phyloP scores from a whole-genome alignment of 345 rosid genomes.

The Hibiscus syriacus region DNA sequence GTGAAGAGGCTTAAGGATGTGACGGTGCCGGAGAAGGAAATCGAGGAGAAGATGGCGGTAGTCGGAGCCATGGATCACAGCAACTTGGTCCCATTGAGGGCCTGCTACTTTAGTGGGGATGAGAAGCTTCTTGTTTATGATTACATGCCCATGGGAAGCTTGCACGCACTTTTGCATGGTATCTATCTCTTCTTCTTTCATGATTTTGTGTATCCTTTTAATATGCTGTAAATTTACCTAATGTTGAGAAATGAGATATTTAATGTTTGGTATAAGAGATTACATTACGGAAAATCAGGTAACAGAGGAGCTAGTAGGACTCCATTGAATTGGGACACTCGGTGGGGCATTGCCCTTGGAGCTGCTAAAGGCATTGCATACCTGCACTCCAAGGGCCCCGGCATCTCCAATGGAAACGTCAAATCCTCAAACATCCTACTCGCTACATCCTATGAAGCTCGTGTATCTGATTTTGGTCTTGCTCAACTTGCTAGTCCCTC shows the following conservation, averaged over 20 bases:
- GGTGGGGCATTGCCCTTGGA: constrained; percentile 67
- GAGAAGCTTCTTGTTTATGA: constrained; percentile 68
- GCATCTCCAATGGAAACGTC: background rate
- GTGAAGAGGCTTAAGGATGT: constrained; percentile 92
- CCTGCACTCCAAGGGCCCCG: background rate
- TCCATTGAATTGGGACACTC: constrained; percentile 75
- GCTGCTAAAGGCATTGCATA: constrained; percentile 63
- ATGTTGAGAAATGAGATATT: background rate
- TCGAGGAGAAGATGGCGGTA: constrained; percentile 51
- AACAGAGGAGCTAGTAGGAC: constrained; percentile 73
- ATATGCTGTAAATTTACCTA: background rate
- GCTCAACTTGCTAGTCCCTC: background rate
- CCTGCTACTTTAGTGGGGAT: constrained; percentile 49
- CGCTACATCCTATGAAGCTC: constrained; percentile 1
- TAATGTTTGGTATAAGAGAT: background rate
- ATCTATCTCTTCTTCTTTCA: background rate
- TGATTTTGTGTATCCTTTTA: background rate
- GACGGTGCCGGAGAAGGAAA: constrained; percentile 54
- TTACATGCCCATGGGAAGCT: constrained; percentile 66
- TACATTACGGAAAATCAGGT: constrained; percentile 29
- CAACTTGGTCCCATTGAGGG: constrained; percentile 47
- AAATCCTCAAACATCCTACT: constrained; percentile 5
- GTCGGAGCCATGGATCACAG: constrained; percentile 66
- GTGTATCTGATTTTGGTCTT: background rate
- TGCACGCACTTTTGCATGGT: constrained; percentile 70